Evolutionary conservation across 2,329 filamentous ascomycete species (phyloP), one percentile per base, ranked within the genome.

Genomic region (Colletotrichum cereale): DNA sequence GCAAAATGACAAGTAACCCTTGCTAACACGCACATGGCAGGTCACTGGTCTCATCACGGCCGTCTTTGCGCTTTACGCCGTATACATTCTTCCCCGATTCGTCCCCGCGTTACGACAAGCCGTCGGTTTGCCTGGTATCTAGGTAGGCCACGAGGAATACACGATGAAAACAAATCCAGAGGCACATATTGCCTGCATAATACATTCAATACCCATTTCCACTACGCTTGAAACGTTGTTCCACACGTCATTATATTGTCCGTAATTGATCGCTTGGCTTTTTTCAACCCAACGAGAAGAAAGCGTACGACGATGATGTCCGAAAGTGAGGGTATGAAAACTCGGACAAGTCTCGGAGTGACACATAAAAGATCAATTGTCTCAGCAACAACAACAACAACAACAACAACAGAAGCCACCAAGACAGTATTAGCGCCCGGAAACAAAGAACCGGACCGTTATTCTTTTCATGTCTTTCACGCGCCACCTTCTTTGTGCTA

Each of bases 41-140:
- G 76, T 89, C 76, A 89, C 87, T 52, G 88, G 88, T 26, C 84
- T 89, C 26, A 69, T 87, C 26, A 83, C 86, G 8, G 86, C 87
- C 1, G 65, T 83, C 2, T 55, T 79, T 5, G 86, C 82, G 0
- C 81, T 88, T 47, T 89, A 88, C 65, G 71, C 76, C 26, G 82
- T 88, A 10, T 89, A 89, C 71, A 79, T 87, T 42, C 79, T 89
- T 16, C 87, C 87, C 21, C 81, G 87, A 11, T 85, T 85, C 71
- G 78, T 87, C 36, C 87, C 87, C 1, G 81, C 76, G 0, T 18
- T 88, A 42, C 80, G 87, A 29, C 76, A 79, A 12, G 58, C 87
- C 2, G 66, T 89, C 50, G 87, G 87, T 0, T 70, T 89, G 50
- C 87, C 87, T 1, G 87, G 87, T 0, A 83, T 89, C 78, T 88